These are phyloP conservation scores for Lenzites betulinus DNA, from an alignment of 768 basidiomycete species.

Conservation along the genomic window DNA sequence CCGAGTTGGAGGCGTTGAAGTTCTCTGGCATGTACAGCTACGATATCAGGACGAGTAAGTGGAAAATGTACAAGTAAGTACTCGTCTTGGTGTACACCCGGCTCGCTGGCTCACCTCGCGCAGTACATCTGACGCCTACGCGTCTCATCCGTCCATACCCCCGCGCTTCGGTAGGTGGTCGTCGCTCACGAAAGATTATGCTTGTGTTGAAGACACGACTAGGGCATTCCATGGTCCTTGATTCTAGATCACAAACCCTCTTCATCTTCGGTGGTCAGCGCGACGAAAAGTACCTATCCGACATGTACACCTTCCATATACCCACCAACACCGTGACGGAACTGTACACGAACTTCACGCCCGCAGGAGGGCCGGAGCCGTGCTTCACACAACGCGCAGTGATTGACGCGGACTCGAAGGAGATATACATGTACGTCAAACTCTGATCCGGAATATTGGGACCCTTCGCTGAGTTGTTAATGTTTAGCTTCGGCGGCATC, in stretches of 20 bases:
- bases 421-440: constrained; percentile 69
- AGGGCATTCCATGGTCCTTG: constrained; percentile 86
- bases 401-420: constrained; percentile 59
- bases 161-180: constrained; percentile 56
- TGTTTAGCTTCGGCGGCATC: constrained; percentile 61
- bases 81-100: background rate
- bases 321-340: constrained; percentile 57
- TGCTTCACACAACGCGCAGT: constrained; percentile 77
- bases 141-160: constrained; percentile 48
- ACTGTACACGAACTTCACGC: constrained; percentile 61
- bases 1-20: constrained; percentile 57
- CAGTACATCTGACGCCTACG: constrained; percentile 28
- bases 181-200: background rate
- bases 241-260: constrained; percentile 55
- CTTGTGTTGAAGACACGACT: background rate
- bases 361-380: constrained; percentile 65
- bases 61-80: constrained; percentile 69
- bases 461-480: background rate
- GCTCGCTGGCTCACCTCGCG: background rate
- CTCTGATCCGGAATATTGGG: background rate
- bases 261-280: constrained; percentile 78
- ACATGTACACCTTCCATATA: constrained; percentile 77
- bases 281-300: constrained; percentile 65
- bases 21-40: constrained; percentile 79
- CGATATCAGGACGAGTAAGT: constrained; percentile 61